Base-by-base conservation (phyloP, 2,329 filamentous ascomycete species). In the Fusarium sacchari region DNA sequence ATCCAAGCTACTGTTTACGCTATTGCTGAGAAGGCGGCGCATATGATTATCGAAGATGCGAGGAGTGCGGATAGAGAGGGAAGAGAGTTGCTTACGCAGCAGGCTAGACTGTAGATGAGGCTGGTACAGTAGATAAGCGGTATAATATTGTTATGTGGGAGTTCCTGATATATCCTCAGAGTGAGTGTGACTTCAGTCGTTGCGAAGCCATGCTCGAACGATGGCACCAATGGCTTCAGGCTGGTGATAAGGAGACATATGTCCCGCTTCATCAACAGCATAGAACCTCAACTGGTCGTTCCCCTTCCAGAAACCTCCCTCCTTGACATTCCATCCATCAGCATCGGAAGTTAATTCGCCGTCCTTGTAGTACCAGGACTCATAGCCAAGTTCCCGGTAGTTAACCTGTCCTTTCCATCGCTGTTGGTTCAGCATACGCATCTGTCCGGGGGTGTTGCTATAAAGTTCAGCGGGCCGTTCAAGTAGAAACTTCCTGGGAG, bases 1-100 rank as follows among this genome's bases (percentile, higher is more conserved):
- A 73, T 80, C 13, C 79, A 80, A 50, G 77, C 79, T 1, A 83
- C 82, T 0, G 76, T 83, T 2, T 83, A 83, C 50, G 81, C 81
- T 17, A 80, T 83, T 26, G 82, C 82, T 1, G 79, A 81, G 61
- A 80, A 76, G 39, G 79, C 73, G 3, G 76, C 76, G 7, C 66
- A 78, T 20, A 77, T 78, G 75, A 74, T 78, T 53, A 30, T 77
- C 7, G 71, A 77, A 24, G 75, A 77, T 50, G 40, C 32, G 2
- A 66, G 30, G 22, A 49, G 36, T 28, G 39, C 28, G 13, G 58
- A 69, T 9, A 39, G 43, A 12, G 34, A 36, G 1, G 30, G 18
- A 0, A 32, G 39, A 11, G 43, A 17, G 6, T 18, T 56, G 1
- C 5, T 28, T 28, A 42, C n/a, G 7, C 15, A 57, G 12, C 63